Evolutionary conservation across 75 land plant species (phyloP).

Genomic region (Azolla pinnata): DNA sequence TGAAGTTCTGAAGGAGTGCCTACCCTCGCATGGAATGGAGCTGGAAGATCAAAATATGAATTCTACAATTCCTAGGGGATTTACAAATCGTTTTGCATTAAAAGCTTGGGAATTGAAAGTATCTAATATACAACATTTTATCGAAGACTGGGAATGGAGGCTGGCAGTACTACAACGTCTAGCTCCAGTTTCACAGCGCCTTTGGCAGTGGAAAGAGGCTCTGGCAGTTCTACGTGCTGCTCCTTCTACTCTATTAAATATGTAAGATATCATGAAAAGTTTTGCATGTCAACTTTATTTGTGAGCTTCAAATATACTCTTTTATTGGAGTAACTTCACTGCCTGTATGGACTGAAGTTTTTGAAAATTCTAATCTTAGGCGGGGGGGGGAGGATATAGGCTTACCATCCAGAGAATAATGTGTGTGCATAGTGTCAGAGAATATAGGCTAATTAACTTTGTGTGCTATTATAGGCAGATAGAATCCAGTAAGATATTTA

Average conservation of each 20-base stretch:
- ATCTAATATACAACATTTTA: constrained; percentile 36
- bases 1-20: constrained; percentile 39
- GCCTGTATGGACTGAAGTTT: too few species aligned
- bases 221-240: constrained; percentile 79
- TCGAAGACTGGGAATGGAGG: constrained; percentile 97
- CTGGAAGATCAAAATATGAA: constrained; percentile 21
- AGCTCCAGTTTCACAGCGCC: constrained; percentile 54
- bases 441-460: too few species aligned
- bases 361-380: too few species aligned
- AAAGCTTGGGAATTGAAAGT: constrained; percentile 70
- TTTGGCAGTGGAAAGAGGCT: constrained; percentile 92
- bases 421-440: too few species aligned
- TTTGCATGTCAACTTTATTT: neutral
- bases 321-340: too few species aligned
- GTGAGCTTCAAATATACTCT: too few species aligned
- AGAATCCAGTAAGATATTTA: too few species aligned
- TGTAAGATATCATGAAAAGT: constrained; percentile 37
- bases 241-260: constrained; percentile 73
- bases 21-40: constrained; percentile 38
- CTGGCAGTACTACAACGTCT: constrained; percentile 71
- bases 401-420: too few species aligned
- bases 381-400: too few species aligned
- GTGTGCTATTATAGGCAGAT: too few species aligned
- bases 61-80: constrained; percentile 3
- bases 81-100: constrained; percentile 22